These are phyloP conservation scores for Tolypocladium tropicale DNA, from an alignment of 2,329 filamentous ascomycete genomes.

Conservation along the genomic window DNA sequence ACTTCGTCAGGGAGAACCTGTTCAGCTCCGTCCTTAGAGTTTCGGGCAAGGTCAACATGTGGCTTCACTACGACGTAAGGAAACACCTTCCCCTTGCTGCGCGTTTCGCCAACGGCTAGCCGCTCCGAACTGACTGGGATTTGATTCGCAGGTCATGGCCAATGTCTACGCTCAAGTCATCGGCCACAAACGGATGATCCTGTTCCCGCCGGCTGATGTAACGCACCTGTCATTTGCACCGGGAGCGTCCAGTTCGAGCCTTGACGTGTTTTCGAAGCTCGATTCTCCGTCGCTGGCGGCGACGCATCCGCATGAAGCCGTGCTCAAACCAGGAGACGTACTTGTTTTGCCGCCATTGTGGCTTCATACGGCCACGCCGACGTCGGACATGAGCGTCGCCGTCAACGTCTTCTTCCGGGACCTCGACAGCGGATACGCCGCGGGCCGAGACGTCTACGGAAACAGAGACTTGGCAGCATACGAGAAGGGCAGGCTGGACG, in stretches of 20 bases:
- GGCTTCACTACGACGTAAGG: slow-evolving; percentile 77
- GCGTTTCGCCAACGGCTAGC: not conserved
- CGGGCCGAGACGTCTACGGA: slow-evolving; percentile 75
- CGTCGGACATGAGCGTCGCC: slow-evolving; percentile 53
- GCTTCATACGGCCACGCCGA: slow-evolving; percentile 65
- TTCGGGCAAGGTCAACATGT: slow-evolving; percentile 73
- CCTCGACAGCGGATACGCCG: slow-evolving; percentile 55
- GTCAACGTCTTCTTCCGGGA: slow-evolving; percentile 87
- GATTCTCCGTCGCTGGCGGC: slow-evolving; percentile 25
- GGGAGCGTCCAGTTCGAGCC: slow-evolving; percentile 68
- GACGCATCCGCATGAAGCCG: slow-evolving; percentile 57
- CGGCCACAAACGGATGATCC: slow-evolving; percentile 61
- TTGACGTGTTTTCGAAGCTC: slow-evolving; percentile 55
- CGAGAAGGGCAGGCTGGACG: slow-evolving; percentile 66
- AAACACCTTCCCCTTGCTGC: not conserved
- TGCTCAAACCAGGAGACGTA: slow-evolving; percentile 61
- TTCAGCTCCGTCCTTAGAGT: slow-evolving; percentile 76
- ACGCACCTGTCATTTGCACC: slow-evolving; percentile 58
- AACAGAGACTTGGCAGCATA: slow-evolving; percentile 79
- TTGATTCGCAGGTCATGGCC: slow-evolving; percentile 56
- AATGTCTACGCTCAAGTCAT: slow-evolving; percentile 75
- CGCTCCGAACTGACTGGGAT: not conserved
- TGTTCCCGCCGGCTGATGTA: slow-evolving; percentile 74
- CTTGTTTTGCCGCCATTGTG: slow-evolving; percentile 76
- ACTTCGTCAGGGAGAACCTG: slow-evolving; percentile 45